Evolutionary conservation across 441 rosid genomes (phyloP).

Genomic region (California macrophylla): DNA sequence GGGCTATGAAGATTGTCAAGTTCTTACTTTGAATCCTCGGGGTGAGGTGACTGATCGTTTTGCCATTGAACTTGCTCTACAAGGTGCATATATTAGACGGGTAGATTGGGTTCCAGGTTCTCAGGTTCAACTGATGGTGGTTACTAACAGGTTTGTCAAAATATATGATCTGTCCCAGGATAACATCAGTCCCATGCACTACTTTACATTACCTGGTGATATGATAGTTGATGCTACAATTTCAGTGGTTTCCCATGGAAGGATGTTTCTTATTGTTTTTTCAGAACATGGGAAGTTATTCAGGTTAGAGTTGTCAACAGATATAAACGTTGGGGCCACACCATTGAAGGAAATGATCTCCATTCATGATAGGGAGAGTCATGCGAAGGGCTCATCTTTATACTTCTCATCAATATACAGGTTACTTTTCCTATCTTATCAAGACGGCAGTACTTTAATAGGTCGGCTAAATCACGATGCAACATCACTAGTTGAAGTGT

Average conservation of each 20-base stretch:
- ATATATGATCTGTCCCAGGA: slow-evolving; percentile 97
- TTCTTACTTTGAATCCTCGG: slow-evolving; percentile 86
- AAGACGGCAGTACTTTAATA: slow-evolving; percentile 79
- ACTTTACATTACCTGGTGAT: slow-evolving; percentile 77
- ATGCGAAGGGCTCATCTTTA: slow-evolving; percentile 80
- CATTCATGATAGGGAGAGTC: slow-evolving; percentile 55
- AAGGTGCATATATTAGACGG: slow-evolving; percentile 87
- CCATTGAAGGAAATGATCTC: slow-evolving; percentile 73
- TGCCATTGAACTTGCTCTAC: slow-evolving; percentile 94
- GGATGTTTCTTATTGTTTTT: slow-evolving; percentile 79
- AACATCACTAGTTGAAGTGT: slow-evolving; percentile 55
- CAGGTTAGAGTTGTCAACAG: slow-evolving; percentile 69
- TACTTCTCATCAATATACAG: slow-evolving; percentile 75
- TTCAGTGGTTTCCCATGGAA: slow-evolving; percentile 73
- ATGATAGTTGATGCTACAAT: slow-evolving; percentile 87
- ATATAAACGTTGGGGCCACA: slow-evolving; percentile 80
- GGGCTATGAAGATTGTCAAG: slow-evolving; percentile 98
- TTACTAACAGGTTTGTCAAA: slow-evolving; percentile 89
- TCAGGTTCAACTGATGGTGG: slow-evolving; percentile 93
- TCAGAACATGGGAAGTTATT: slow-evolving; percentile 81
- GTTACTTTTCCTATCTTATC: slow-evolving; percentile 78
- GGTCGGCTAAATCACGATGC: slow-evolving; percentile 73
- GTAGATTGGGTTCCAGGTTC: slow-evolving; percentile 98
- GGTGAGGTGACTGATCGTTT: slow-evolving; percentile 99
- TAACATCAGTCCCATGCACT: slow-evolving; percentile 91